Evolutionary conservation across 1,284 basidiomycete species (phyloP).

Genomic region (Sporisorium exsertum): DNA sequence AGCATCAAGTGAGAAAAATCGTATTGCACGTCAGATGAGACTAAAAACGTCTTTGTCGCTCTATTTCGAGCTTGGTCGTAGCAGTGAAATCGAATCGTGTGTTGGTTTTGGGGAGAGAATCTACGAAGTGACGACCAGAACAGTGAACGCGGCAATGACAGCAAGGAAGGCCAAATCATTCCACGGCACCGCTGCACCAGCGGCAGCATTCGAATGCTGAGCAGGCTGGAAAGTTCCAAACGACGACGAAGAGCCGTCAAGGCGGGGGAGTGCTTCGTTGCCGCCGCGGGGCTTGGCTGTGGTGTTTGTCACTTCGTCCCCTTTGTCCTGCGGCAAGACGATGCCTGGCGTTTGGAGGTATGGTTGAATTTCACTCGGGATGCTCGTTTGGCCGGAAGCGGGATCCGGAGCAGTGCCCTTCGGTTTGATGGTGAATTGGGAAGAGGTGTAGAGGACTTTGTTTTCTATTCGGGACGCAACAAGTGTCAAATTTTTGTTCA

Average conservation of each 20-base stretch:
- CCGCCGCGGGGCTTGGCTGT: slow-evolving; percentile 1
- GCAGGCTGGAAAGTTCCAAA: slow-evolving; percentile 16
- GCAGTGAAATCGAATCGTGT: background rate
- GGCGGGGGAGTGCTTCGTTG: slow-evolving; percentile 15
- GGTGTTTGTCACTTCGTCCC: slow-evolving; percentile 17
- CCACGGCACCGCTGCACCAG: background rate
- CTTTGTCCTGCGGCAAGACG: slow-evolving; percentile 12
- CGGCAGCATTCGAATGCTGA: background rate
- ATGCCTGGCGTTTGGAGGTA: slow-evolving; percentile 28
- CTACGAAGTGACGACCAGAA: slow-evolving; percentile 20
- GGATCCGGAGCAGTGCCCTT: slow-evolving; percentile 26
- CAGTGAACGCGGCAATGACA: slow-evolving; percentile 21
- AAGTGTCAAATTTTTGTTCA: too few relatives aligned
- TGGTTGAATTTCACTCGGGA: slow-evolving; percentile 23
- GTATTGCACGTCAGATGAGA: background rate
- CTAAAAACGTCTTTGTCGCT: background rate
- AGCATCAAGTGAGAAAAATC: background rate
- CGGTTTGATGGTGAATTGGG: slow-evolving; percentile 30
- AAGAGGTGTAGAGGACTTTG: slow-evolving; percentile 25
- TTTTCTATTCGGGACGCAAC: slow-evolving; percentile 12
- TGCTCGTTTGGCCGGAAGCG: slow-evolving; percentile 21
- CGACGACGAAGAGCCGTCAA: slow-evolving; percentile 12
- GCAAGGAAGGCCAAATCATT: slow-evolving; percentile 14
- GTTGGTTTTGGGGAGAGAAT: too few relatives aligned
- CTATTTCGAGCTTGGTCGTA: too few relatives aligned